phyloP scores from a whole-genome alignment of 1,139 yeast genomes.

The Diutina ranongensis region DNA sequence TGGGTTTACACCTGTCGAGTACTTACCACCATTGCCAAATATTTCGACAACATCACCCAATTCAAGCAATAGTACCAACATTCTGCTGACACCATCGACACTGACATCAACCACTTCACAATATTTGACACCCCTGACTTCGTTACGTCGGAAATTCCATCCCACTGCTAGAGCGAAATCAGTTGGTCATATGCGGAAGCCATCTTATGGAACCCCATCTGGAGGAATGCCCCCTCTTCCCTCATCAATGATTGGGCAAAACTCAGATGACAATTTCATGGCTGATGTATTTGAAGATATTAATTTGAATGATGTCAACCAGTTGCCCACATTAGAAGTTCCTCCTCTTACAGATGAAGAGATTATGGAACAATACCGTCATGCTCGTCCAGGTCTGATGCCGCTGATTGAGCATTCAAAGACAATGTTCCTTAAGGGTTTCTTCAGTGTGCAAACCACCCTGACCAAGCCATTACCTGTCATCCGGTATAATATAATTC shows the following conservation, averaged over 20 bases:
- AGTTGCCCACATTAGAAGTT: constrained; percentile 8
- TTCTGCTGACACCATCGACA: constrained; percentile 7
- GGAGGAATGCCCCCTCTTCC: constrained; percentile 26
- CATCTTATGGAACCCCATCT: constrained; percentile 22
- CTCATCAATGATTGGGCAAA: constrained; percentile 28
- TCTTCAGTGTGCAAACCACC: constrained; percentile 91
- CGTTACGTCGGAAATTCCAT: constrained; percentile 26
- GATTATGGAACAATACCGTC: constrained; percentile 54
- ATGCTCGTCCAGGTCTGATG: constrained; percentile 73
- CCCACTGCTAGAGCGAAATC: constrained; percentile 88
- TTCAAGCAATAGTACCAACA: constrained; percentile 6
- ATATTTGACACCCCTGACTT: not conserved
- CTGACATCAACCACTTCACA: not conserved
- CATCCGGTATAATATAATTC: constrained; percentile 75
- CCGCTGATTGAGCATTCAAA: constrained; percentile 91
- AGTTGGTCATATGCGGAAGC: constrained; percentile 68
- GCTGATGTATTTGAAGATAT: constrained; percentile 59
- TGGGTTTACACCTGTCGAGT: constrained; percentile 37
- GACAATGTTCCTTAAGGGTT: constrained; percentile 85
- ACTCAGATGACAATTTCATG: constrained; percentile 25
- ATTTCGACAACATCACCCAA: constrained; percentile 17
- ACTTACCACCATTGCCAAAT: constrained; percentile 38
- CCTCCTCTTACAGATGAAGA: constrained; percentile 42
- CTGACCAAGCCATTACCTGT: constrained; percentile 87
- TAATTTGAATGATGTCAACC: constrained; percentile 26